phyloP scores from a whole-genome alignment of 2,329 filamentous ascomycete species.

The Penicillium sp. region DNA sequence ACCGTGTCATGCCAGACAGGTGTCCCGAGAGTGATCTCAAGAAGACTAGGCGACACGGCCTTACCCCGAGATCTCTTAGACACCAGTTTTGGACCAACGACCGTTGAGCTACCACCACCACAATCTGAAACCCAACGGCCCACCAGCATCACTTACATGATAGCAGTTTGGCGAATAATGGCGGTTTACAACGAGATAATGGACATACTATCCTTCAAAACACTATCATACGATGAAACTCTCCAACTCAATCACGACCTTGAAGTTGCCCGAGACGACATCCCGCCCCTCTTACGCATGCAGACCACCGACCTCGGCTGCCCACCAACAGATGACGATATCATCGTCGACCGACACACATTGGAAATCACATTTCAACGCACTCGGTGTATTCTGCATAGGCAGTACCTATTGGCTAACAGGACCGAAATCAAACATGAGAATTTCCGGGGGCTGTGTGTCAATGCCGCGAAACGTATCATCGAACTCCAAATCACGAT shows the following conservation, averaged over 20 bases:
- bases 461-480: slow-evolving; percentile 47
- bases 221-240: slow-evolving; percentile 12
- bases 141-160: slow-evolving; percentile 43
- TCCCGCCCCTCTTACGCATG: neutral
- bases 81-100: slow-evolving; percentile 56
- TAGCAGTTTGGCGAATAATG: slow-evolving; percentile 32
- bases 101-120: slow-evolving; percentile 50
- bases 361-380: slow-evolving; percentile 53
- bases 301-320: neutral
- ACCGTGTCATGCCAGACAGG: slow-evolving; percentile 63
- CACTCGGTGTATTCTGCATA: slow-evolving; percentile 51
- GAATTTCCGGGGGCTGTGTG: slow-evolving; percentile 44
- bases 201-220: slow-evolving; percentile 4
- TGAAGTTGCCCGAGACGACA: slow-evolving; percentile 18
- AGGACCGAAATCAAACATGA: slow-evolving; percentile 33
- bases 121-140: slow-evolving; percentile 51
- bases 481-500: slow-evolving; percentile 51
- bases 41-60: slow-evolving; percentile 57
- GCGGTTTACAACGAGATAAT: slow-evolving; percentile 30
- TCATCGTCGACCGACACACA: slow-evolving; percentile 52
- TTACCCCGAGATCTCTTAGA: slow-evolving; percentile 60
- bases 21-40: slow-evolving; percentile 58
- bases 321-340: slow-evolving; percentile 28
- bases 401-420: slow-evolving; percentile 46
- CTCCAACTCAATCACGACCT: slow-evolving; percentile 25